Evolutionary conservation across 2,329 filamentous ascomycete genomes (phyloP).

Genomic region (Clonostachys chloroleuca): DNA sequence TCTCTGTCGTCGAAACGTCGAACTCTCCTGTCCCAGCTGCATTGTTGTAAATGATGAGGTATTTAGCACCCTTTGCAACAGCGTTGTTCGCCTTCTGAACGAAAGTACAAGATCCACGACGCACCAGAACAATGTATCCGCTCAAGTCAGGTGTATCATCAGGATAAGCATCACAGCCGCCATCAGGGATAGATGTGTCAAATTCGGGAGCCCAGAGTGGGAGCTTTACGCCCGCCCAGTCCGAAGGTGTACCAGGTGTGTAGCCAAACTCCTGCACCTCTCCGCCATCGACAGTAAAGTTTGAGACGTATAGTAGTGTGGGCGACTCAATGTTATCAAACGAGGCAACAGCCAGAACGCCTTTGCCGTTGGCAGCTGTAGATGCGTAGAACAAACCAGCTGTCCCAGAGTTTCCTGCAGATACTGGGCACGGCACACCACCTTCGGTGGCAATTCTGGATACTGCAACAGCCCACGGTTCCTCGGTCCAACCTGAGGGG

Average conservation of each 20-base stretch:
- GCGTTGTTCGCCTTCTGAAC: slow-evolving; percentile 48
- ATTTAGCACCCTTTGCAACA: slow-evolving; percentile 50
- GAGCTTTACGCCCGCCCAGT: slow-evolving; percentile 38
- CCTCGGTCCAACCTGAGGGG: slow-evolving; percentile 45
- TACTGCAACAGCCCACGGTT: slow-evolving; percentile 43
- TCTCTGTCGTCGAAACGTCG: slow-evolving; percentile 20
- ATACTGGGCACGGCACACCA: slow-evolving; percentile 46
- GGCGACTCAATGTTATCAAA: slow-evolving; percentile 41
- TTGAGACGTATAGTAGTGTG: slow-evolving; percentile 31
- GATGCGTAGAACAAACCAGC: slow-evolving; percentile 43
- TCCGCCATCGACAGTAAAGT: slow-evolving; percentile 31
- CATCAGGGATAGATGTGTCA: slow-evolving; percentile 39
- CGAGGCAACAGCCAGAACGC: slow-evolving; percentile 42
- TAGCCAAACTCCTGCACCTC: slow-evolving; percentile 32
- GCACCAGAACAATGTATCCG: slow-evolving; percentile 53
- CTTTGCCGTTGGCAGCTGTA: slow-evolving; percentile 40
- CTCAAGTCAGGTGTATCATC: slow-evolving; percentile 52
- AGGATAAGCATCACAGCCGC: slow-evolving; percentile 48
- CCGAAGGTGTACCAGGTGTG: slow-evolving; percentile 28
- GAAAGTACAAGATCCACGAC: slow-evolving; percentile 54
- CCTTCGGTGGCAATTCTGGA: slow-evolving; percentile 43
- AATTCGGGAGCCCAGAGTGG: slow-evolving; percentile 44
- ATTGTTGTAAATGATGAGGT: slow-evolving; percentile 58
- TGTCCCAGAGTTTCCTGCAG: slow-evolving; percentile 46
- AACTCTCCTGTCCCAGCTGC: slow-evolving; percentile 11